Base-by-base conservation (phyloP, 1,139 yeast species). In the Keqinozyma sinolaborantium region DNA sequence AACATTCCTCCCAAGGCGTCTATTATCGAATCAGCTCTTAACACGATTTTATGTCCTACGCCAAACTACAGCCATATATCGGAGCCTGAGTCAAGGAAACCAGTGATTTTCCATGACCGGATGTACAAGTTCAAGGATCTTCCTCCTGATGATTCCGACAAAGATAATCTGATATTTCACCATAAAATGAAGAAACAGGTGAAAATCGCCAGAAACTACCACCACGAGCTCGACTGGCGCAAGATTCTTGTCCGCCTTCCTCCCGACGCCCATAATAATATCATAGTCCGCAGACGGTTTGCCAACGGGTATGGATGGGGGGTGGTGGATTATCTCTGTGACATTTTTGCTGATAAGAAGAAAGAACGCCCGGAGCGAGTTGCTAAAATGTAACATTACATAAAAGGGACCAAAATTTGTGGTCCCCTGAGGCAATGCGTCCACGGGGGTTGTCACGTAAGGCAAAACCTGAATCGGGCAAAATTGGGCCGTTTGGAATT, bases 241-340 rank as follows among this genome's bases (percentile, higher is more conserved):
- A 92, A 92, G 54, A 95, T 94, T 1, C 60, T 94, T 29, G 97
- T 92, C 2, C 76, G 79, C 32, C 59, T 94, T 36, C 81, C 83
- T 32, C 96, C 97, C 0, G 99, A 92, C 57, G 96, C 99, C 0
- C 99, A 92, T 53, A 92, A 92, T 51, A 92, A 92, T 49, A 88
- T 94, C 27, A 68, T 85, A 11, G 98, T 92, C 1, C 64, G 99
- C 41, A 67, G 99, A 44, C 63, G 88, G 39, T 92, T 86, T 64
- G 79, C 95, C 7, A 92, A 92, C 60, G 95, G 96, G 0, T 90
- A 83, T 57, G 99, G 99, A 2, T 90, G 97, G 96, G 87, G 84
- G 1, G 96, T 88, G 0, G 66, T 92, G 19, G 87, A 83, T 37
- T 62, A 58, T 34, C 33, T 60, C 16, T 54, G 61, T 35, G 47